Evolutionary conservation across 2,329 filamentous ascomycete species (phyloP), one percentile per base, ranked within the genome.

Genomic region (Pseudogymnoascus sp.): DNA sequence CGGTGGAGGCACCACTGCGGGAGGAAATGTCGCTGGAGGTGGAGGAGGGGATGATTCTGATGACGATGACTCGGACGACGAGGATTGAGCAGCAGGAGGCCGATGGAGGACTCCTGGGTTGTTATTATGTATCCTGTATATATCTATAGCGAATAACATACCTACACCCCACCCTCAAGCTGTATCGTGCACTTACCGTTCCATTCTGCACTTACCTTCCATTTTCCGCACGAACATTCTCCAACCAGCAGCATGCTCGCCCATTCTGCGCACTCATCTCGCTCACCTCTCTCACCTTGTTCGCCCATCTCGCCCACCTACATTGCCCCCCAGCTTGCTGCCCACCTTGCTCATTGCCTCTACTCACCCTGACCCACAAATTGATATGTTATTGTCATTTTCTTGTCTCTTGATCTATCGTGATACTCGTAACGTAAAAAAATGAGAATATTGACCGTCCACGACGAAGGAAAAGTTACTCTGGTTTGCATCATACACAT

Each of bases 361-460:
- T 33, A 33, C 50, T 56, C 50, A 56, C 50, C 46, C 50, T 56
- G 50, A 19, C 29, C 33, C 33, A 56, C 50, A 56, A n/a, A n/a
- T n/a, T n/a, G n/a, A n/a, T n/a, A n/a, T n/a, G n/a, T n/a, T n/a
- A n/a, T n/a, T n/a, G n/a, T n/a, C n/a, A n/a, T n/a, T n/a, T n/a
- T n/a, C n/a, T n/a, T n/a, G n/a, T n/a, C n/a, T n/a, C n/a, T n/a
- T n/a, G n/a, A n/a, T n/a, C n/a, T n/a, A n/a, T n/a, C n/a, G n/a
- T n/a, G n/a, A n/a, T n/a, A n/a, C n/a, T n/a, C n/a, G n/a, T n/a
- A n/a, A n/a, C n/a, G n/a, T n/a, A n/a, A n/a, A n/a, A n/a, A n/a
- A n/a, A n/a, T n/a, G n/a, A n/a, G n/a, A n/a, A n/a, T n/a, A n/a
- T n/a, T n/a, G n/a, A n/a, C n/a, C n/a, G n/a, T n/a, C n/a, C n/a